phyloP scores from a whole-genome alignment of 257 asterid genomes.

The Nicotiana noctiflora region DNA sequence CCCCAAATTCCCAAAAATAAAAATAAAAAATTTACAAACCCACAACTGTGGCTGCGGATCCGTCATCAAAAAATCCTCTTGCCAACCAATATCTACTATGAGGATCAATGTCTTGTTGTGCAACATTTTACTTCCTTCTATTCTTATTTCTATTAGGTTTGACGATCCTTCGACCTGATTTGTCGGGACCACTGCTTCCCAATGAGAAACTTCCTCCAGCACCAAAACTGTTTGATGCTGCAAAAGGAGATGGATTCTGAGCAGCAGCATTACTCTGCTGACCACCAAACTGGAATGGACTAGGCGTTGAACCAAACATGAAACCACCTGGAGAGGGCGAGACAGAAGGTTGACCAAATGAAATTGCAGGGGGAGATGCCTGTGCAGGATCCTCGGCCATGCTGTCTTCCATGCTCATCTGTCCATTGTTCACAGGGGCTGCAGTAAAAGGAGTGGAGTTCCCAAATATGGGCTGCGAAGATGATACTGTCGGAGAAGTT shows the following conservation, averaged over 20 bases:
- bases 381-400: conserved; percentile 89
- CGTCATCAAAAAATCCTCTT: background rate
- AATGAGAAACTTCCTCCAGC: conserved; percentile 73
- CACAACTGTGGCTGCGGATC: background rate
- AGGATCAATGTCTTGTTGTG: background rate
- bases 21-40: background rate
- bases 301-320: conserved; percentile 41
- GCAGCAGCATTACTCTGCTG: conserved; percentile 44
- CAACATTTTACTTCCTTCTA: conserved; percentile 40
- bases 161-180: conserved; percentile 46
- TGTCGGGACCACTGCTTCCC: conserved; percentile 60
- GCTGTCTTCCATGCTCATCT: conserved; percentile 73
- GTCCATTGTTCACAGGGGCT: conserved; percentile 47
- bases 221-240: conserved; percentile 48
- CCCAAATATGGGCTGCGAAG: conserved; percentile 16
- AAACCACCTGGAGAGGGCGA: conserved; percentile 42
- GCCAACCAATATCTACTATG: background rate
- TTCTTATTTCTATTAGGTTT: conserved; percentile 40
- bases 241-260: conserved; percentile 41
- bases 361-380: conserved; percentile 28
- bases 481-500: conserved; percentile 22
- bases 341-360: conserved; percentile 46
- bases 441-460: conserved; percentile 27
- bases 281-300: conserved; percentile 51
- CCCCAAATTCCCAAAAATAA: background rate